Conservation (phyloP, 2,329 filamentous ascomycete species). For the Calycina herbarum region DNA sequence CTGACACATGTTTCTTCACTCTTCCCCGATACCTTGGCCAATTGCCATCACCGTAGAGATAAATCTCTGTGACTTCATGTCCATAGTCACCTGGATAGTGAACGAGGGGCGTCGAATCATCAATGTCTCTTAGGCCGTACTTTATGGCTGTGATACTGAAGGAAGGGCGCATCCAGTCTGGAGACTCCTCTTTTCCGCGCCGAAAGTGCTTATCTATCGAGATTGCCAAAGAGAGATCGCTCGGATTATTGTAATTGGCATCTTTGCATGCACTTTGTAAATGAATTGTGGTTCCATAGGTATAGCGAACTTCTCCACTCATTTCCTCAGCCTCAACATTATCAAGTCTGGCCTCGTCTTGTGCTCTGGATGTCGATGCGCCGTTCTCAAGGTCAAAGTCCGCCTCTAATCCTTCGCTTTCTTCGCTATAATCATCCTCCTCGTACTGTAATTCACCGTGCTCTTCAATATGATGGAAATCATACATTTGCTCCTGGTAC, state of each 20-base stretch:
- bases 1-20: no score
- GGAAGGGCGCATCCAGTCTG: conserved; percentile 17
- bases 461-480: conserved; percentile 4
- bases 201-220: background rate
- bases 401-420: background rate
- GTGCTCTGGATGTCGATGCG: no score
- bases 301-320: background rate
- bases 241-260: background rate
- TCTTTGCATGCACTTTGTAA: conserved; percentile 9
- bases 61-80: background rate
- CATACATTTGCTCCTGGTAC: background rate
- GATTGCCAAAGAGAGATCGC: background rate
- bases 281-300: conserved; percentile 15
- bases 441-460: background rate
- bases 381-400: no score
- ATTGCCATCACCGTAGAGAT: background rate
- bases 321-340: background rate
- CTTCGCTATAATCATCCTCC: background rate
- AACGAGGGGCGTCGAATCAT: conserved; percentile 6
- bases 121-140: conserved; percentile 10
- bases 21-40: background rate
- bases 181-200: conserved; percentile 9
- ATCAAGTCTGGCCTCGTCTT: no score
- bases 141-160: conserved; percentile 15
- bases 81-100: conserved; percentile 16